A percentile compares a stretch with the other conserved stretches of the same genome.
Evolutionary conservation across 805 yeast species (phyloP).

Genomic region (Lachancea sp.): DNA sequence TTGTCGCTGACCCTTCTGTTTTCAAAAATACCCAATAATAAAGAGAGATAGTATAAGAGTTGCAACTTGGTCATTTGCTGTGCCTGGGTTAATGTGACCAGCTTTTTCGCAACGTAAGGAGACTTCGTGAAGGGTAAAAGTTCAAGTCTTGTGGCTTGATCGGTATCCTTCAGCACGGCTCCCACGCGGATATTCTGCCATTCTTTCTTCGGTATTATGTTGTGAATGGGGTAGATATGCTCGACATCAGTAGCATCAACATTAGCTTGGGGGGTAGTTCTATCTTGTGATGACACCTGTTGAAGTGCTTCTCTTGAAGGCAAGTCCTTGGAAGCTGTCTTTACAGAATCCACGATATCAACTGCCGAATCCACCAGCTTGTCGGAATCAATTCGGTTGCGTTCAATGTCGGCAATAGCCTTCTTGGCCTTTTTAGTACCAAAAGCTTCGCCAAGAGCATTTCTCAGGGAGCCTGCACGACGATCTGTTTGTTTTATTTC

Average conservation of each 20-base stretch:
- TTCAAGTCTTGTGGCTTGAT: constrained; percentile 44
- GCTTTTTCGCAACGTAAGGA: constrained; percentile 45
- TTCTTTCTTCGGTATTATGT: constrained; percentile 64
- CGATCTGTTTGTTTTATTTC: constrained; percentile 50
- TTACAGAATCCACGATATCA: constrained; percentile 77
- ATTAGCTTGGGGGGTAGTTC: constrained; percentile 79
- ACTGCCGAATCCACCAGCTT: constrained; percentile 65
- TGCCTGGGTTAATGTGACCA: constrained; percentile 36
- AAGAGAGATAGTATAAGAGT: constrained; percentile 71
- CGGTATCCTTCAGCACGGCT: constrained; percentile 51
- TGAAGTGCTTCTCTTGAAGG: constrained; percentile 66
- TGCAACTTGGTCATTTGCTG: constrained; percentile 54
- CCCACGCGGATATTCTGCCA: constrained; percentile 58
- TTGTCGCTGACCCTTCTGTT: constrained; percentile 62
- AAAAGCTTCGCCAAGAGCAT: constrained; percentile 86
- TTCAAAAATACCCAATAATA: constrained; percentile 72
- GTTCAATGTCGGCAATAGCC: constrained; percentile 72
- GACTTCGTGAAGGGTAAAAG: constrained; percentile 60
- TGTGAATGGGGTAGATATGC: constrained; percentile 70
- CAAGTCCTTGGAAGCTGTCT: constrained; percentile 58
- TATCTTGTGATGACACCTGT: constrained; percentile 50
- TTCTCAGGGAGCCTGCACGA: constrained; percentile 54
- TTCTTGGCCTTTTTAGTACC: constrained; percentile 96
- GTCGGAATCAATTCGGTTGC: constrained; percentile 82
- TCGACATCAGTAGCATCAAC: constrained; percentile 76